Percentiles rank a stretch among this genome's conserved stretches.
Evolutionary conservation across 192 early-diverging fungal genomes (phyloP).

Genomic region (Entophlyctis luteolus): DNA sequence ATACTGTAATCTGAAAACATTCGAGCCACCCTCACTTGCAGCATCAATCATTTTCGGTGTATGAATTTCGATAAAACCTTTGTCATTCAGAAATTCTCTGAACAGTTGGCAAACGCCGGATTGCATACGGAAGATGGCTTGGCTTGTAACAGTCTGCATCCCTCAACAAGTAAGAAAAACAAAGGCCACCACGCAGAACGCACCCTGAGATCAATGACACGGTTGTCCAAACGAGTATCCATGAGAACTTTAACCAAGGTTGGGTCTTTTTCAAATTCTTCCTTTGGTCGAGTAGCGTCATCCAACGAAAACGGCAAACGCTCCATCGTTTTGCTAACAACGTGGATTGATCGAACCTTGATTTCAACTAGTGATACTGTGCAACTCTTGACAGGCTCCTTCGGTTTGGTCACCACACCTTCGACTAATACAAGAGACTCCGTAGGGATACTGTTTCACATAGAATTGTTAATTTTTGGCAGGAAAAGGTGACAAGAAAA

Average conservation of each 20-base stretch:
- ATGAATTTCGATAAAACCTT: slow-evolving; percentile 93
- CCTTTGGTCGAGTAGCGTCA: slow-evolving; percentile 82
- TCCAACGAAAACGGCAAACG: slow-evolving; percentile 89
- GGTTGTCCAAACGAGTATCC: slow-evolving; percentile 92
- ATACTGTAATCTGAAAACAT: slow-evolving; percentile 96
- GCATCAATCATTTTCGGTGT: slow-evolving; percentile 93
- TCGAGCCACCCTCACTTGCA: slow-evolving; percentile 94
- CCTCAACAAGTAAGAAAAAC: background rate
- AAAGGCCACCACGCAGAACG: slow-evolving; percentile 20
- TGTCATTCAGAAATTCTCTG: slow-evolving; percentile 83
- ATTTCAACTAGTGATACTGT: slow-evolving; percentile 92
- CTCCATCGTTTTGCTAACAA: slow-evolving; percentile 69
- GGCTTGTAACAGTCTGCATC: slow-evolving; percentile 82
- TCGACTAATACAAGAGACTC: slow-evolving; percentile 91
- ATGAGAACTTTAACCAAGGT: slow-evolving; percentile 73
- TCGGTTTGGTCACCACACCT: slow-evolving; percentile 71
- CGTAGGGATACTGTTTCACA: slow-evolving; percentile 60
- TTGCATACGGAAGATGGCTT: slow-evolving; percentile 97
- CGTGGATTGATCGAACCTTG: slow-evolving; percentile 54
- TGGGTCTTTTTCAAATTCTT: slow-evolving; percentile 69
- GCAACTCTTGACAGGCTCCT: slow-evolving; percentile 85
- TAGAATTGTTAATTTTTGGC: too few relatives aligned
- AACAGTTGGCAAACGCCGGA: slow-evolving; percentile 88
- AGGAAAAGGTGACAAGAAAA: too few relatives aligned
- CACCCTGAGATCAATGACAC: slow-evolving; percentile 87